phyloP scores from a whole-genome alignment of 2,329 filamentous ascomycete species.

The Ascochyta clinopodiicola region DNA sequence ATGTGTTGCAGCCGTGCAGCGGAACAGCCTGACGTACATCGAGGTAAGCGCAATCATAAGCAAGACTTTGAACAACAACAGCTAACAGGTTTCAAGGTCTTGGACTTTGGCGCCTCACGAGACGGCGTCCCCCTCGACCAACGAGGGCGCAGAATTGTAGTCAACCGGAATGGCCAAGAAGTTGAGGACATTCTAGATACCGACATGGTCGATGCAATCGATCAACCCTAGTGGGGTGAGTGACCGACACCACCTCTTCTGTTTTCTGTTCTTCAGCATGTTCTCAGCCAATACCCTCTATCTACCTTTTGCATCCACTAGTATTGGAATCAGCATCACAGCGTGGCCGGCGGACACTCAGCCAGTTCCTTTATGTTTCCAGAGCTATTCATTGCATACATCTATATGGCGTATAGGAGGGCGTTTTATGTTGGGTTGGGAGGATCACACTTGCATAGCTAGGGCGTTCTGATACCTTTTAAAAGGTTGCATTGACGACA shows the following conservation, averaged over 20 bases:
- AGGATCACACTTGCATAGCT: slow-evolving; percentile 34
- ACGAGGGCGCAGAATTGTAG: slow-evolving; percentile 76
- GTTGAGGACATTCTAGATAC: slow-evolving; percentile 45
- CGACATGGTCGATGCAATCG: slow-evolving; percentile 36
- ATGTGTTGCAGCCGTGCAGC: slow-evolving; percentile 95
- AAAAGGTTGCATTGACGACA: slow-evolving; percentile 17
- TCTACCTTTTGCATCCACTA: slow-evolving; percentile 9
- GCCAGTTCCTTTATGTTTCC: slow-evolving; percentile 6
- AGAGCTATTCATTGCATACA: background rate
- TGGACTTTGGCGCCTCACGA: slow-evolving; percentile 93
- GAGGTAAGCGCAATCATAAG: slow-evolving; percentile 62
- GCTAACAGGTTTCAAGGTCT: slow-evolving; percentile 69
- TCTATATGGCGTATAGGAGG: slow-evolving; percentile 18
- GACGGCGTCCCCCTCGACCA: slow-evolving; percentile 81
- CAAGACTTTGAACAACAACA: background rate
- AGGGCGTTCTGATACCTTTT: slow-evolving; percentile 25
- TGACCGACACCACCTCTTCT: background rate
- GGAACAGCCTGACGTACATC: slow-evolving; percentile 90
- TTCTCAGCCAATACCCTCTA: slow-evolving; percentile 43
- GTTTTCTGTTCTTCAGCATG: slow-evolving; percentile 21
- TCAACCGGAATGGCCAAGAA: slow-evolving; percentile 51
- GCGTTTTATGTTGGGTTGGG: slow-evolving; percentile 22
- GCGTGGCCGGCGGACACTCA: slow-evolving; percentile 9
- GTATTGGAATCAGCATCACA: slow-evolving; percentile 11
- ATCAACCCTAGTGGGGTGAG: slow-evolving; percentile 26